These are phyloP conservation scores for Pouteria campechiana DNA, from an alignment of 179 eudicot genomes.

Conservation along the genomic window DNA sequence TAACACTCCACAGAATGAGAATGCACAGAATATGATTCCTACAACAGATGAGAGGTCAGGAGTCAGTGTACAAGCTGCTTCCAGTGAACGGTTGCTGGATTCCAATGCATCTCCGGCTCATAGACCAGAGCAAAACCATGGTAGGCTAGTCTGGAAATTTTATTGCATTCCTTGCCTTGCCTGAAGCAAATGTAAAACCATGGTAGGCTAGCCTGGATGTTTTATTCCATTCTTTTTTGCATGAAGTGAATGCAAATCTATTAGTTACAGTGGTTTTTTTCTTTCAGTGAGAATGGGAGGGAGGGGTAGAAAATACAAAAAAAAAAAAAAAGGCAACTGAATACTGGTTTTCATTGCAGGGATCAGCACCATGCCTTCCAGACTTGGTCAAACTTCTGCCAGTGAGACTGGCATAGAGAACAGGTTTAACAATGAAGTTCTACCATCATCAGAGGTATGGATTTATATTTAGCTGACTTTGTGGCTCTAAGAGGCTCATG, in stretches of 20 bases:
- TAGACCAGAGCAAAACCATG: conserved; percentile 22
- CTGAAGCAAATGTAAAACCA: too few relatives aligned
- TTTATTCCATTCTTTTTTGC: not conserved
- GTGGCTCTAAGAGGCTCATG: too few relatives aligned
- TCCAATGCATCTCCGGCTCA: conserved; percentile 21
- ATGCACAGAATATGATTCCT: conserved; percentile 15
- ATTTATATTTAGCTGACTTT: conserved; percentile 4
- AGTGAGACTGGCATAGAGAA: conserved; percentile 29
- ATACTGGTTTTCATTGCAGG: conserved; percentile 18
- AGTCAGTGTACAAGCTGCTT: conserved; percentile 1
- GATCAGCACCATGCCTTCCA: conserved; percentile 17
- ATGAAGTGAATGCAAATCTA: too few relatives aligned
- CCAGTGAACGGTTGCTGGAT: conserved; percentile 15
- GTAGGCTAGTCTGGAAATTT: conserved; percentile 13
- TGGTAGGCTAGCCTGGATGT: not conserved
- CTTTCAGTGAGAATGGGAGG: too few relatives aligned
- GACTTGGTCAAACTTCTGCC: conserved; percentile 14
- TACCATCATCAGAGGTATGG: conserved; percentile 24
- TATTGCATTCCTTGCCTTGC: not conserved
- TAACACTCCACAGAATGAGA: conserved; percentile 14
- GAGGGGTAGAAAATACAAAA: too few relatives aligned
- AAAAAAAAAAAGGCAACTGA: too few relatives aligned
- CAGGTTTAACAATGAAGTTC: conserved; percentile 24
- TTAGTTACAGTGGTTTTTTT: too few relatives aligned
- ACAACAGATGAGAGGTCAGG: conserved; percentile 17